A percentile compares a stretch with the other conserved stretches of the same genome.
Conservation (phyloP, 108 stramenopile species). For the Cyclotella atomus region DNA sequence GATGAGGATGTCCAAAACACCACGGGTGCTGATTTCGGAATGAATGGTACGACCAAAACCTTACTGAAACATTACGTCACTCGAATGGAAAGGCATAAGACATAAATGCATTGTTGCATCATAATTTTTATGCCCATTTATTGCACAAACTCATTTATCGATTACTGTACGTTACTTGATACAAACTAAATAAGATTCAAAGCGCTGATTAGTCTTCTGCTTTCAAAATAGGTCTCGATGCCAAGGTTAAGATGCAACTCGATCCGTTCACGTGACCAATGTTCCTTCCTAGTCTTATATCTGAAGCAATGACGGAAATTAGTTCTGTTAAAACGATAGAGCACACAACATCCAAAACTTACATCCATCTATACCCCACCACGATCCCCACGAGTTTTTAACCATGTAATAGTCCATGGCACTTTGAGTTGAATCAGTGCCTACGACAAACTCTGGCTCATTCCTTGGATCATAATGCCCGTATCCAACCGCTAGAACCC, state of each 20-base stretch:
- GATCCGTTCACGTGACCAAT: conserved; percentile 38
- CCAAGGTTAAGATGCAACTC: conserved; percentile 28
- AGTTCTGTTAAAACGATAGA: background rate
- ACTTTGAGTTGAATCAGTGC: conserved; percentile 2
- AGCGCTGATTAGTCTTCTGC: conserved; percentile 25
- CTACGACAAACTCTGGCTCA: conserved; percentile 51
- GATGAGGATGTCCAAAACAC: conserved; percentile 34
- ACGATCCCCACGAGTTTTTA: conserved; percentile 86
- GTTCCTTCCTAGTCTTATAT: conserved; percentile 36
- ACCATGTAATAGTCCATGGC: conserved; percentile 34
- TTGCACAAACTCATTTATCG: too few species aligned
- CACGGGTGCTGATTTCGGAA: conserved; percentile 26
- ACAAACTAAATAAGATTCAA: too few species aligned
- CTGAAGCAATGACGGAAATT: background rate
- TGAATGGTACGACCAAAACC: conserved; percentile 67
- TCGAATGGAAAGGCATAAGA: conserved; percentile 26
- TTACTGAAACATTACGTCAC: conserved; percentile 70
- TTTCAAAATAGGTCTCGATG: conserved; percentile 36
- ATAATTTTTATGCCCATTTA: too few species aligned
- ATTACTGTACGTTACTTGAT: too few species aligned
- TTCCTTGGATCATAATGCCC: conserved; percentile 80
- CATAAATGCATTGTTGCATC: background rate
- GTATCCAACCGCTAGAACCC: conserved; percentile 95
- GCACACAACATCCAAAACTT: conserved; percentile 8
- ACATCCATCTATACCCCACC: conserved; percentile 89